A percentile compares a stretch with the other conserved stretches of the same genome.
Evolutionary conservation across 495 filamentous ascomycete genomes (phyloP).

Genomic region (Neurospora discreta): DNA sequence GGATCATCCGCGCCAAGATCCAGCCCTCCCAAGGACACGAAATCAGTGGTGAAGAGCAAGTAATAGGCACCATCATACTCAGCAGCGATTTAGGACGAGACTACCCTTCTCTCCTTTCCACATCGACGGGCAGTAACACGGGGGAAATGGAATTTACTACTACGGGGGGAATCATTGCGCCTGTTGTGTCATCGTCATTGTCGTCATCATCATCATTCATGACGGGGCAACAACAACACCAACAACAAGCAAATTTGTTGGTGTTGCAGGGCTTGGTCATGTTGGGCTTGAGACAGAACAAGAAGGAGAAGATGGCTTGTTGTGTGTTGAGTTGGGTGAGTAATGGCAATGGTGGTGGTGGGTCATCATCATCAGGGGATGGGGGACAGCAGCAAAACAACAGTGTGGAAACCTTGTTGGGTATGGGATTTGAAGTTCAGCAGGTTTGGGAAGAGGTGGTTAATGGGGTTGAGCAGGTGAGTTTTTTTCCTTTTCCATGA

Average conservation of each 20-base stretch:
- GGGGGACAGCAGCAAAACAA: conserved; percentile 29
- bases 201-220: too few relatives aligned
- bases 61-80: conserved; percentile 76
- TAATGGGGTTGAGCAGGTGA: conserved; percentile 56
- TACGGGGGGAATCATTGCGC: conserved; percentile 70
- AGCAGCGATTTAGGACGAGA: conserved; percentile 52
- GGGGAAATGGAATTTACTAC: conserved; percentile 22
- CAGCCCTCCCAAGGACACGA: conserved; percentile 10
- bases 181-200: conserved; percentile 47
- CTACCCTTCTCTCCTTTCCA: conserved; percentile 39
- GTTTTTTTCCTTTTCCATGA: too few relatives aligned
- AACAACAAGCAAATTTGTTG: conserved; percentile 29
- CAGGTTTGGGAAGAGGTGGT: conserved; percentile 73
- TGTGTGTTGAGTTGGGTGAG: conserved; percentile 66
- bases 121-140: too few relatives aligned
- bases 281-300: conserved; percentile 73
- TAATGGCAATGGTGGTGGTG: neutral
- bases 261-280: conserved; percentile 69
- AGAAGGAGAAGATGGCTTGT: conserved; percentile 45
- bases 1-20: conserved; percentile 67
- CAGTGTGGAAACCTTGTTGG: conserved; percentile 57
- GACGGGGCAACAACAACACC: conserved; percentile 31
- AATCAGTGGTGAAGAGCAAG: conserved; percentile 23
- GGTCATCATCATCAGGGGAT: neutral
- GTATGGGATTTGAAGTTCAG: conserved; percentile 66